Evolutionary conservation across 768 basidiomycete species (phyloP).

Genomic region (Agaricus bisporus): DNA sequence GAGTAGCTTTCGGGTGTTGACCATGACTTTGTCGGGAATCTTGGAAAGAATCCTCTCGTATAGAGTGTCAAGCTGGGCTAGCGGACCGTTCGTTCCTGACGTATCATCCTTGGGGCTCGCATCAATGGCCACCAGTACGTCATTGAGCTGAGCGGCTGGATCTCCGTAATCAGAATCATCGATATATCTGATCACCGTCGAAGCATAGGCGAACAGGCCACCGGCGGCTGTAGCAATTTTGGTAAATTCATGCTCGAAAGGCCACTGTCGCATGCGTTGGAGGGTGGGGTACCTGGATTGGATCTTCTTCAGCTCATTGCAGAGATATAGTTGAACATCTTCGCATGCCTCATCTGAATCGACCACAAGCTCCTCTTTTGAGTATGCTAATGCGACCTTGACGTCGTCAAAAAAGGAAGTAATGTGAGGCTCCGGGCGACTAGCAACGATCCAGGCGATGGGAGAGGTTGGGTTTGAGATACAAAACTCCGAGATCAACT

Average conservation of each 20-base stretch:
- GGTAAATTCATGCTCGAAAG: slow-evolving; percentile 7
- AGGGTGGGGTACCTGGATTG: background rate
- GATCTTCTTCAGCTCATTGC: background rate
- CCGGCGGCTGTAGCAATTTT: slow-evolving; percentile 15
- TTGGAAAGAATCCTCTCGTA: too few relatives aligned
- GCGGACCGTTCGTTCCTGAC: background rate
- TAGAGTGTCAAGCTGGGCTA: too few relatives aligned
- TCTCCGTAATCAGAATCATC: slow-evolving; percentile 2
- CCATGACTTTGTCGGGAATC: background rate
- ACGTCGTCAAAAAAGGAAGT: slow-evolving; percentile 4
- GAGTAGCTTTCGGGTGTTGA: background rate
- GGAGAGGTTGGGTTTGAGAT: slow-evolving; percentile 1
- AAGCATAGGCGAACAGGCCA: slow-evolving; percentile 21
- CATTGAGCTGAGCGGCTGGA: background rate
- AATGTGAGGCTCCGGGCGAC: slow-evolving; percentile 22
- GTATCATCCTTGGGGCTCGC: too few relatives aligned
- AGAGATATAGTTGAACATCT: too few relatives aligned
- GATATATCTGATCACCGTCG: slow-evolving; percentile 18
- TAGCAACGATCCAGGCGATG: slow-evolving; percentile 19
- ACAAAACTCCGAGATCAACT: slow-evolving; percentile 1
- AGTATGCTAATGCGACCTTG: background rate
- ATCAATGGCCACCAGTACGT: background rate
- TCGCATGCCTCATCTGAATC: too few relatives aligned
- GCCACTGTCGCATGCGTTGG: slow-evolving; percentile 13
- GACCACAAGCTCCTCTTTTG: background rate